Conservation (phyloP, 1,139 yeast species). For the Yamadazyma siamensis region DNA sequence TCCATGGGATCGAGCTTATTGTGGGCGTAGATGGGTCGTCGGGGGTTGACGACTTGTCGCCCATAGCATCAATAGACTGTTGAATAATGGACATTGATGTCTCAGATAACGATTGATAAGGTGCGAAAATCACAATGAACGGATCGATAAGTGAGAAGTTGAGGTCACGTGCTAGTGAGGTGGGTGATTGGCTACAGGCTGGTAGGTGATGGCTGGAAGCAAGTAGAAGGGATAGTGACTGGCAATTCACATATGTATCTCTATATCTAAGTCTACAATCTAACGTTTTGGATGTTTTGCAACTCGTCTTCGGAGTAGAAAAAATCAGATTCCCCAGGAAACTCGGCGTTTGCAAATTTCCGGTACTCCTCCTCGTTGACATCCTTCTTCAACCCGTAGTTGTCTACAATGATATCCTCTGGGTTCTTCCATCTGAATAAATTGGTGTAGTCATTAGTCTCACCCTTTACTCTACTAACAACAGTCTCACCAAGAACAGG, state of each 20-base stretch:
- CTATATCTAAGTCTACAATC: no score
- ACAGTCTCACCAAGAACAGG: slow-evolving; percentile 11
- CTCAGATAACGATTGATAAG: neutral
- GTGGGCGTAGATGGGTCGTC: neutral
- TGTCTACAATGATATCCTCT: slow-evolving; percentile 5
- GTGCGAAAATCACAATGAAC: no score
- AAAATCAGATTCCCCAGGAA: slow-evolving; percentile 1
- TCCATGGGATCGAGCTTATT: slow-evolving; percentile 17
- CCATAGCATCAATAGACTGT: slow-evolving; percentile 17
- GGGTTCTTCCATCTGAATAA: slow-evolving; percentile 29
- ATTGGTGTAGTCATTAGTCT: slow-evolving; percentile 19
- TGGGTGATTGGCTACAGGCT: no score
- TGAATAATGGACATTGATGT: slow-evolving; percentile 6
- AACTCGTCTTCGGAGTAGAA: slow-evolving; percentile 2
- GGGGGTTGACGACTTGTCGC: slow-evolving; percentile 7
- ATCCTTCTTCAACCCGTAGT: slow-evolving; percentile 4
- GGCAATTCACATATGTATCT: no score
- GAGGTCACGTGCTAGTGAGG: no score
- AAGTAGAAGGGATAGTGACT: no score
- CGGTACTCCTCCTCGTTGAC: slow-evolving; percentile 1
- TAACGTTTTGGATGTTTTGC: no score
- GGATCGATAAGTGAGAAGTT: no score
- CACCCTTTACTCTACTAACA: slow-evolving; percentile 19
- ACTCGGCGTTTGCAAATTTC: slow-evolving; percentile 1
- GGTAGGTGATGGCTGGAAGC: no score